A percentile compares a stretch with the other conserved stretches of the same genome.
phyloP scores from a whole-genome alignment of 768 basidiomycete genomes.

The Pulveroboletus frians region DNA sequence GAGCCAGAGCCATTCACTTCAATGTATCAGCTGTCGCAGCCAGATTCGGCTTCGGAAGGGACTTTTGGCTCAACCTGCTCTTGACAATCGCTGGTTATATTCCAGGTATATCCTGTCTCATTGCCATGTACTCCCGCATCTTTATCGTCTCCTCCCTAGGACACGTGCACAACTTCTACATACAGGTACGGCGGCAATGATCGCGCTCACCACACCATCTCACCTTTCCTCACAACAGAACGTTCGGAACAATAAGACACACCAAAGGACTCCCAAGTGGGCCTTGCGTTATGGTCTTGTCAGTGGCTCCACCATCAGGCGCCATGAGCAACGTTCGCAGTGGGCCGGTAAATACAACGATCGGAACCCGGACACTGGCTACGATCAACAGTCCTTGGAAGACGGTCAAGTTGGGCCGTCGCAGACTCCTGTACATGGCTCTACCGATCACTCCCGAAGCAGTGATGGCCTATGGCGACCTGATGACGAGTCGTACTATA shows the following conservation, averaged over 20 bases:
- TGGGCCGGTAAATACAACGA: conserved; percentile 89
- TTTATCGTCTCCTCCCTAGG: conserved; percentile 38
- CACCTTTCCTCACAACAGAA: conserved; percentile 47
- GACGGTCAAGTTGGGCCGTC: conserved; percentile 63
- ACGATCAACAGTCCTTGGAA: conserved; percentile 66
- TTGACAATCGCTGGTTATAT: conserved; percentile 91
- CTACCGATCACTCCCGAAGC: conserved; percentile 17
- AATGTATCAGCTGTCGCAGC: conserved; percentile 76
- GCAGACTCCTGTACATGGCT: conserved; percentile 8
- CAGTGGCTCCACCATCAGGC: conserved; percentile 69
- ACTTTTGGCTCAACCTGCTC: conserved; percentile 88
- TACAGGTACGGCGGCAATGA: conserved; percentile 49
- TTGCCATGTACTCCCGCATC: background rate
- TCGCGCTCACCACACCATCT: background rate
- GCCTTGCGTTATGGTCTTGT: conserved; percentile 86
- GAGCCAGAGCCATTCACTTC: background rate
- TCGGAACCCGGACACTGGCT: conserved; percentile 62
- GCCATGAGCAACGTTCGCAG: conserved; percentile 74
- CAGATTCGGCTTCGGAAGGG: conserved; percentile 84
- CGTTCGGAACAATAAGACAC: conserved; percentile 92
- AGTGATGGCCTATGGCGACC: conserved; percentile 62
- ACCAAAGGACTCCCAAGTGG: conserved; percentile 94
- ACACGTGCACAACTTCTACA: conserved; percentile 91
- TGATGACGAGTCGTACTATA: conserved; percentile 75
- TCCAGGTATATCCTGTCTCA: conserved; percentile 48